Evolutionary conservation across 2,329 filamentous ascomycete genomes (phyloP).

Genomic region (Coniosporium tulheliwenetii): DNA sequence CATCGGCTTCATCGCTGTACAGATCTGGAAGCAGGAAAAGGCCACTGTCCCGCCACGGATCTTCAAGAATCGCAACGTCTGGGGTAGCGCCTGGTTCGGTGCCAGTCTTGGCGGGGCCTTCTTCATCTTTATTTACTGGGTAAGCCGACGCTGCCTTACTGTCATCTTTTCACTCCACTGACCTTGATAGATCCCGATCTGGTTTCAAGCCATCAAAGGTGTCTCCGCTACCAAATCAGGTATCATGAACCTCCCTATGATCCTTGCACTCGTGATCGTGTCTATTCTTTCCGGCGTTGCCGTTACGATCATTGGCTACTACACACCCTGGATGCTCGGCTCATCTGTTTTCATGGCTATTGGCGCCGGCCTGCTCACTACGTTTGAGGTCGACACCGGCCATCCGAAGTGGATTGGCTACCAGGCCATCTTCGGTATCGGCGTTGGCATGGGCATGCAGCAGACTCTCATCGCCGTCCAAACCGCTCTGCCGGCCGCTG

Average conservation of each 20-base stretch:
- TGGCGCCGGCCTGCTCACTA: conserved; percentile 29
- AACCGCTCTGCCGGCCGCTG: conserved; percentile 23
- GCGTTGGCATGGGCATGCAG: conserved; percentile 33
- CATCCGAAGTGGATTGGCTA: conserved; percentile 22
- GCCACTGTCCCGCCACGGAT: conserved; percentile 31
- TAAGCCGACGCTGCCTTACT: conserved; percentile 10
- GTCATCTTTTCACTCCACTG: conserved; percentile 2
- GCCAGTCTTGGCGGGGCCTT: conserved; percentile 26
- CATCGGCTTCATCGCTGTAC: conserved; percentile 23
- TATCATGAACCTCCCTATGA: conserved; percentile 31
- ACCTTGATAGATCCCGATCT: conserved; percentile 18
- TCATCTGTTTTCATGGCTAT: conserved; percentile 26
- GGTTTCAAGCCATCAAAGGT: conserved; percentile 35
- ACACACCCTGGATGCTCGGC: conserved; percentile 32
- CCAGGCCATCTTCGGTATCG: conserved; percentile 20
- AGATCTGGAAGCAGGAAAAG: conserved; percentile 26
- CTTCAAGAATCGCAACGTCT: conserved; percentile 28
- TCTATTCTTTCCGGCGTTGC: conserved; percentile 22
- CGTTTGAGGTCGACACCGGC: conserved; percentile 22
- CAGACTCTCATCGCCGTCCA: conserved; percentile 31
- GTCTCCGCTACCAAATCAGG: conserved; percentile 28
- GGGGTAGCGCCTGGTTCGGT: conserved; percentile 23
- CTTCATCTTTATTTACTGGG: conserved; percentile 29
- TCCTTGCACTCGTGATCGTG: conserved; percentile 28
- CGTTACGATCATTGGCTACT: conserved; percentile 29